These are phyloP conservation scores for Arthroderma sp. DNA, from an alignment of 2,329 filamentous ascomycete species.

Conservation along the genomic window DNA sequence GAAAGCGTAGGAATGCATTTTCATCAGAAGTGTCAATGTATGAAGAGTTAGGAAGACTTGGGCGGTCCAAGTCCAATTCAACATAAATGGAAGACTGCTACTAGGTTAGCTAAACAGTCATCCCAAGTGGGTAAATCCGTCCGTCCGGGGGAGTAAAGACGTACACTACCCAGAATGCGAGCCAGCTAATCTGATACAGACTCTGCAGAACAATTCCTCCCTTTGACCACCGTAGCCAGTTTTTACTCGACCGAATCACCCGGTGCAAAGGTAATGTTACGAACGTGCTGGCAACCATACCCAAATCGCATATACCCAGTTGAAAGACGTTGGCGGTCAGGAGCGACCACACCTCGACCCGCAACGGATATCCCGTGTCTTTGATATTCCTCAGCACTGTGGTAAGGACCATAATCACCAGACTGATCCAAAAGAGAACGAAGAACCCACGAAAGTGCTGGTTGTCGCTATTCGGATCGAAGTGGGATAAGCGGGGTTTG, in stretches of 20 bases:
- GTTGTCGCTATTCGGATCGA: conserved; percentile 84
- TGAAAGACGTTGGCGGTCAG: conserved; percentile 85
- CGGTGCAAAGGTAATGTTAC: conserved; percentile 62
- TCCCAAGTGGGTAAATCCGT: no score
- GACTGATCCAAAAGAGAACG: conserved; percentile 91
- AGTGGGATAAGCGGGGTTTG: conserved; percentile 80
- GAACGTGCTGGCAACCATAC: conserved; percentile 69
- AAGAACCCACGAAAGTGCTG: conserved; percentile 96
- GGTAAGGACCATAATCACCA: conserved; percentile 93
- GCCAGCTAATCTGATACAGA: conserved; percentile 65
- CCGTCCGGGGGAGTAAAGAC: conserved; percentile 13
- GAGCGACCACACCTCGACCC: conserved; percentile 74
- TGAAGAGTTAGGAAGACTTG: conserved; percentile 92
- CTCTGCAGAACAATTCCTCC: conserved; percentile 76
- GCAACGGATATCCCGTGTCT: conserved; percentile 77
- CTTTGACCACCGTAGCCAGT: conserved; percentile 55
- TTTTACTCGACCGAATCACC: conserved; percentile 45
- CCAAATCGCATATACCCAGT: conserved; percentile 64
- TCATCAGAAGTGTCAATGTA: conserved; percentile 87
- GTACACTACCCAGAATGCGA: conserved; percentile 63
- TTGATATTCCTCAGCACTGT: conserved; percentile 87
- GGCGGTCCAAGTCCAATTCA: conserved; percentile 91
- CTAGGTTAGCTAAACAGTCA: conserved; percentile 12
- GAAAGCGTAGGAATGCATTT: conserved; percentile 97
- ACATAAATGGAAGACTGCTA: conserved; percentile 58